These are phyloP conservation scores for Moniliophthora roreri DNA, from an alignment of 1,284 basidiomycete genomes.

Conservation along the genomic window DNA sequence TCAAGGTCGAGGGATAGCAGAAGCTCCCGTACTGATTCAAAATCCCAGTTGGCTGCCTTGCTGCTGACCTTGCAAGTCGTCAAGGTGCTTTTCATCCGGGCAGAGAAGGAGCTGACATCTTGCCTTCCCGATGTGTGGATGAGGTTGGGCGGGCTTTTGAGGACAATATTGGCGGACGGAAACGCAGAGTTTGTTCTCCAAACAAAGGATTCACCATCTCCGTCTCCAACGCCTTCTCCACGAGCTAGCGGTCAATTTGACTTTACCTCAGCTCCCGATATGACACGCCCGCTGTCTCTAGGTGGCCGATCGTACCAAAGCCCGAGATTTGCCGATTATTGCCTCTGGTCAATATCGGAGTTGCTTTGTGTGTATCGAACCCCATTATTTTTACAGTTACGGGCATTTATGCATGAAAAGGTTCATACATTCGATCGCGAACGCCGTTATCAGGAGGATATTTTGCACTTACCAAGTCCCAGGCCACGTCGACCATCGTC, in stretches of 20 bases:
- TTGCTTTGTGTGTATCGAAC: slow-evolving; percentile 62
- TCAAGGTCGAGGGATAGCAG: slow-evolving; percentile 15
- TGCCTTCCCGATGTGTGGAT: slow-evolving; percentile 60
- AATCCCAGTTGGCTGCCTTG: slow-evolving; percentile 45
- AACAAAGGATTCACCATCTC: slow-evolving; percentile 37
- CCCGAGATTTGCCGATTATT: slow-evolving; percentile 69
- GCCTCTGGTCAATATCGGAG: slow-evolving; percentile 74
- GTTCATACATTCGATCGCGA: slow-evolving; percentile 50
- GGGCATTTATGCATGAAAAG: slow-evolving; percentile 63
- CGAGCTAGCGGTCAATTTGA: slow-evolving; percentile 34
- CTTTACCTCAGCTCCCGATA: slow-evolving; percentile 23
- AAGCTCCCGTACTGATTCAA: slow-evolving; percentile 21
- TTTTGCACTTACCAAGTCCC: slow-evolving; percentile 26
- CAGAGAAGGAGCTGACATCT: slow-evolving; percentile 55
- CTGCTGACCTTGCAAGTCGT: slow-evolving; percentile 65
- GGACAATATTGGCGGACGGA: slow-evolving; percentile 52
- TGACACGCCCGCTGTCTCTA: slow-evolving; percentile 18
- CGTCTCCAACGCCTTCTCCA: slow-evolving; percentile 47
- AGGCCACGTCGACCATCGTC: slow-evolving; percentile 40
- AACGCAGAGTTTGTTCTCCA: slow-evolving; percentile 54
- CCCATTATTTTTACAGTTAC: slow-evolving; percentile 66
- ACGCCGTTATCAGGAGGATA: slow-evolving; percentile 33
- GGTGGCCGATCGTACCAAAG: slow-evolving; percentile 25
- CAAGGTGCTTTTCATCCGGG: slow-evolving; percentile 68
- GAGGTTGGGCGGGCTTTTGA: slow-evolving; percentile 51